Base-by-base conservation (phyloP, 116 monocot species). In the Cymodocea nodosa region DNA sequence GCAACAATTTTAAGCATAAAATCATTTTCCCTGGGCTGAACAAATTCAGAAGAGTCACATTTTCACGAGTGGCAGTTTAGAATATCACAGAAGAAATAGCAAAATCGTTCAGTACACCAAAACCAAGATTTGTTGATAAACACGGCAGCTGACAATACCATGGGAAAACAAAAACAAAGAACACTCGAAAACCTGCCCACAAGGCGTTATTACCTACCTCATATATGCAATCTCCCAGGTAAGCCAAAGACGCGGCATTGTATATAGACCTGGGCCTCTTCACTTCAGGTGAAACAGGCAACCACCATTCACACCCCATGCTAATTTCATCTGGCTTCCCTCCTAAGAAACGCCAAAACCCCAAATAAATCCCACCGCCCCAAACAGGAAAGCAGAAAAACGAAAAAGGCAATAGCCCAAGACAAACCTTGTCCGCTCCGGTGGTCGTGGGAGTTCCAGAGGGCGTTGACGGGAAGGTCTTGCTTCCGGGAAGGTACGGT, bases 171-270 rank as follows among this genome's bases (percentile, higher is more conserved):
- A 20, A 64, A 50, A 17, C 12, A 14, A 35, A 51, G 30, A 30
- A 30, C 30, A 30, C 30, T 30, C 30, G 30, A 30, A 34, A 7
- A 23, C 8, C 23, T 51, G 23, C 2, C 16, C n/a, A 54, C 2
- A 60, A 51, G 50, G 4, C 24, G 30, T 59, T 24, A 17, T 50
- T 74, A 99, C 98, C 89, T 74, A 99, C 98, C 89, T 99, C 98
- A 74, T 99, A 99, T 56, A 99, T 89, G 80, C 92, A 84, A 68
- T 99, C 98, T 25, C 98, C 98, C 58, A 99, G 67, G 71, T 92
- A 99, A 9, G 92, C 92, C 48, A 99, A 73, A 51, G 92, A 86
- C 35, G 81, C 82, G 0, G 98, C 92, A 71, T 92, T 92, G 64
- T 92, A 99, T 19, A 86, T 84, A 0, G 98, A 92, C 12, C 89